phyloP scores from a whole-genome alignment of 2,329 filamentous ascomycete genomes.

The Xylaria digitata region DNA sequence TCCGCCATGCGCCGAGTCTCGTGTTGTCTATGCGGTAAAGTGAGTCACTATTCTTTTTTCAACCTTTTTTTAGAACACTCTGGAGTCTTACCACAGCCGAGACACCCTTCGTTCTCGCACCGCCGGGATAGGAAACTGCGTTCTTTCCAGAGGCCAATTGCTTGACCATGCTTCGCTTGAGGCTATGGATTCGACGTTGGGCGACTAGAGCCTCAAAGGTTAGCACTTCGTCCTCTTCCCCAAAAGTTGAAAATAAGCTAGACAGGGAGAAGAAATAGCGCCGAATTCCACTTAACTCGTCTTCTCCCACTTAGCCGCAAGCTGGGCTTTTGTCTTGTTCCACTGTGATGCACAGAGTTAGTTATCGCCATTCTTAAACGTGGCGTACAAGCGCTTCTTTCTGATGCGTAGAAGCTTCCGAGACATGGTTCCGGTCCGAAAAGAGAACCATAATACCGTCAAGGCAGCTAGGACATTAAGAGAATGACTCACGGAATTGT shows the following conservation, averaged over 20 bases:
- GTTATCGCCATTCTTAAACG: not conserved
- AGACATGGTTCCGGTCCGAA: not conserved
- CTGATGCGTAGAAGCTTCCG: not conserved
- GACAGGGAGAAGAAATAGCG: not conserved
- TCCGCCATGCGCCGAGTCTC: conserved; percentile 31
- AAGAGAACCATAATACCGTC: not conserved
- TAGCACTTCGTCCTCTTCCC: not conserved
- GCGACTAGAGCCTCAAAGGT: conserved; percentile 5
- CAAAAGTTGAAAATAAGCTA: not conserved
- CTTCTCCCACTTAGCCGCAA: conserved; percentile 44
- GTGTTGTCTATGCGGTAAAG: conserved; percentile 11
- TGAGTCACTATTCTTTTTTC: not conserved
- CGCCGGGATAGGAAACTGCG: conserved; percentile 25
- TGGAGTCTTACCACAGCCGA: conserved; percentile 27
- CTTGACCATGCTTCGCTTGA: conserved; percentile 48
- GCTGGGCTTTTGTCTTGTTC: conserved; percentile 40
- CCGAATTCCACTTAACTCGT: conserved; percentile 35
- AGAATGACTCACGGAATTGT: conserved; percentile 10
- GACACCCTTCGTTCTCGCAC: conserved; percentile 27
- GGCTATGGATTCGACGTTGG: conserved; percentile 40
- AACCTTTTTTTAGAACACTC: not conserved
- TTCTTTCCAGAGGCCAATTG: conserved; percentile 40
- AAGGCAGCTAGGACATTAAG: not conserved
- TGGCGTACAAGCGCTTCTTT: not conserved
- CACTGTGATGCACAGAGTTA: conserved; percentile 29